Evolutionary conservation across 176 grass and related monocot genomes (phyloP).

Genomic region (Dactylis glomerata): DNA sequence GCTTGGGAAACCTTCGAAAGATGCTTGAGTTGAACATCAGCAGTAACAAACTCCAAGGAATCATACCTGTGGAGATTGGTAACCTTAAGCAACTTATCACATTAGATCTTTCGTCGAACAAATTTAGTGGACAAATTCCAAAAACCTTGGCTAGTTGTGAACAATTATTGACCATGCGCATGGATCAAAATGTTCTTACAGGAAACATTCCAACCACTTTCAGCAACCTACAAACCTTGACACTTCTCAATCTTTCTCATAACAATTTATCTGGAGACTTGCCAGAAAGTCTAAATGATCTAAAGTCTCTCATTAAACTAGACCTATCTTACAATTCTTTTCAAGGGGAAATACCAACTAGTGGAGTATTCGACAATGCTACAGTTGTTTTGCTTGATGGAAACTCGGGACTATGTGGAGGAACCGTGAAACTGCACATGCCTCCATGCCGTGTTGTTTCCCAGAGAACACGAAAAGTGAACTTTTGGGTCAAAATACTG

Average conservation of each 20-base stretch:
- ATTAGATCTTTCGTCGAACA: conserved; percentile 29
- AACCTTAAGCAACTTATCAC: background rate
- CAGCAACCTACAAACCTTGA: conserved; percentile 8
- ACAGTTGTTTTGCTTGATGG: too few relatives aligned
- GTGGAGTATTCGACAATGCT: too few relatives aligned
- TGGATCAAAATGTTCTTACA: conserved; percentile 36
- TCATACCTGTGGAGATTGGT: background rate
- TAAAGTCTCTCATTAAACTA: background rate
- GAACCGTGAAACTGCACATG: too few relatives aligned
- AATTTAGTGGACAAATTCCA: conserved; percentile 30
- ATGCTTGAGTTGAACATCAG: background rate
- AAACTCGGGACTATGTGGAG: too few relatives aligned
- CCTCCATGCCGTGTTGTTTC: too few relatives aligned
- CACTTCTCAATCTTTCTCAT: background rate
- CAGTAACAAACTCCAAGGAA: background rate
- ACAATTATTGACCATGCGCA: background rate
- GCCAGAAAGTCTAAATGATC: background rate
- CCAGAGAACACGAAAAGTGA: too few relatives aligned
- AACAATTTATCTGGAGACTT: background rate
- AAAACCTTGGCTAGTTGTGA: conserved; percentile 6
- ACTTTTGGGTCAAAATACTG: too few relatives aligned
- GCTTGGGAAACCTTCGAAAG: too few relatives aligned
- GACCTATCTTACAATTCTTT: background rate
- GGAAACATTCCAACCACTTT: conserved; percentile 17
- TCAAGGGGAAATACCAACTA: too few relatives aligned